Evolutionary conservation across 192 early-diverging fungal species (phyloP), one percentile per base, ranked within the genome.

Genomic region (Lobosporangium transversale): DNA sequence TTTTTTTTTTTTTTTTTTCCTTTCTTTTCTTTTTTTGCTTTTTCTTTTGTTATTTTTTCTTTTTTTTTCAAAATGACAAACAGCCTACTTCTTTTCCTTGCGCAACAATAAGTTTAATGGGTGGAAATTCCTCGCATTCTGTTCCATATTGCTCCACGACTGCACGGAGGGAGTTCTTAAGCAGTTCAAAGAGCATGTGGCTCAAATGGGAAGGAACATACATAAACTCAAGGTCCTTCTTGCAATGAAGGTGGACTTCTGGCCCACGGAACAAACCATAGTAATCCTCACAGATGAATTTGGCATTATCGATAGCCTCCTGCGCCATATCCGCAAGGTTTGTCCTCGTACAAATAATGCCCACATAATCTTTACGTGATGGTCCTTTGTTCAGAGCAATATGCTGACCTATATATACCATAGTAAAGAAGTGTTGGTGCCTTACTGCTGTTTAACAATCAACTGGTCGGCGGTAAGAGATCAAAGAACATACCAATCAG

Each of bases 111-210:
- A 99, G 81, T 78, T 94, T 96, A 76, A 98, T 95, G n/a, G 93
- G 88, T 40, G 97, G 97, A 79, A 92, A 98, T 40, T 88, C 84
- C 27, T 96, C 94, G 21, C 78, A 80, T 53, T 95, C 94, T 54
- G 87, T 84, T 31, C 94, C 95, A 79, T 90, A 92, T 54, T 89
- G 84, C 82, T 99, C 97, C 31, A 99, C 94, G 6, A 96, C 90
- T 14, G 97, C 97, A 32, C 97, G 90, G 58, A 99, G 85, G 26
- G 92, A 94, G 84, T 99, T 99, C 81, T 99, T 99, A 53, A 99
- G 82, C 45, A 99, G 84, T 87, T 99, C 97, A 84, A 99, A 99
- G 20, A 97, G 62, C 94, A 97, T 97, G 79, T 98, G 97, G 78
- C 94, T 95, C 80, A 98, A 83, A 74, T 98, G 97, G 18, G 89